A percentile compares a stretch with the other conserved stretches of the same genome.
Conservation (phyloP, 805 yeast genomes). For the Tanozyma kutaoensis region DNA sequence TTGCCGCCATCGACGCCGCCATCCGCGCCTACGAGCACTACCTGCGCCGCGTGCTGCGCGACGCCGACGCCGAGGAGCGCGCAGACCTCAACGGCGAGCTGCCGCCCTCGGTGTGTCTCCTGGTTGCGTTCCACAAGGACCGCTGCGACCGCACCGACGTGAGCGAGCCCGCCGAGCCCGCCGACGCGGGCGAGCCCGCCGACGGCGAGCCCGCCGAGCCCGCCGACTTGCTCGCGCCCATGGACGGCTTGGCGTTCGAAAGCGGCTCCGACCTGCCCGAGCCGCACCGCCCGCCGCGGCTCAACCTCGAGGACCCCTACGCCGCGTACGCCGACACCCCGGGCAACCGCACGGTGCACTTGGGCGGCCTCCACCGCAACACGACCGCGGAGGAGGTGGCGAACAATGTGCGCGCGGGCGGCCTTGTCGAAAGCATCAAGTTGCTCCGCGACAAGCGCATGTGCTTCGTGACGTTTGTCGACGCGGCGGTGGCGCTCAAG, state of each 20-base stretch:
- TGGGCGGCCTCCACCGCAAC: slow-evolving; percentile 52
- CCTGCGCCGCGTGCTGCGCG: slow-evolving; percentile 3
- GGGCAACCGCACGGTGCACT: slow-evolving; percentile 56
- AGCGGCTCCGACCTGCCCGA: not conserved
- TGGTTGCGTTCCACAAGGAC: slow-evolving; percentile 17
- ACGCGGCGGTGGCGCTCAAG: slow-evolving; percentile 50
- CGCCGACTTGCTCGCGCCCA: too few species aligned
- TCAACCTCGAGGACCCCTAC: too few species aligned
- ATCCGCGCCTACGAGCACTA: slow-evolving; percentile 28
- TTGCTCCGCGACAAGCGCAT: slow-evolving; percentile 37
- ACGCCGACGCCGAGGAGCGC: slow-evolving; percentile 3
- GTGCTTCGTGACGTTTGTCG: slow-evolving; percentile 61
- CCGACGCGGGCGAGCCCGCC: too few species aligned
- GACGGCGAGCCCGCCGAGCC: too few species aligned
- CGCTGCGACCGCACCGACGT: slow-evolving; percentile 21
- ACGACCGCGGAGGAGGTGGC: slow-evolving; percentile 64
- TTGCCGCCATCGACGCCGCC: slow-evolving; percentile 32
- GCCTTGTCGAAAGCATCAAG: slow-evolving; percentile 50
- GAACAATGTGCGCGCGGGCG: slow-evolving; percentile 62
- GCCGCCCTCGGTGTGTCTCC: slow-evolving; percentile 2
- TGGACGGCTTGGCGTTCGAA: too few species aligned
- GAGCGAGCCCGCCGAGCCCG: too few species aligned
- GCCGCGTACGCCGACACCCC: slow-evolving; percentile 6
- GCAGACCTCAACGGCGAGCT: too few species aligned
- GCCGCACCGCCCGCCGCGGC: too few species aligned